Conservation (phyloP, 2,329 filamentous ascomycete genomes). For the Xylaria sp. region DNA sequence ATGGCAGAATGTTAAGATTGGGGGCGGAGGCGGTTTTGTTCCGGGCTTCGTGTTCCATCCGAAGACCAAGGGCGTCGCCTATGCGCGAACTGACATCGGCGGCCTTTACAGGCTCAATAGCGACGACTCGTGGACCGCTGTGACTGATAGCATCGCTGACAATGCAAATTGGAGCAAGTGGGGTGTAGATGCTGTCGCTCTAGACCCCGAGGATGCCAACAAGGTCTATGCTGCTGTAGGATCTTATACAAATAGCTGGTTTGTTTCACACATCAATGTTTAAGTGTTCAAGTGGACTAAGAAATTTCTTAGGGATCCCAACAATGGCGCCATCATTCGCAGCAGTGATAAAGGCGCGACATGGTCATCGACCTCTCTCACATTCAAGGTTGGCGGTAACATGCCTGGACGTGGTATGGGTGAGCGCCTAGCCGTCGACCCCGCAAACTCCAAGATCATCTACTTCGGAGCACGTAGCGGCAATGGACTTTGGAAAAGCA, state of each 20-base stretch:
- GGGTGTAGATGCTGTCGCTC: conserved; percentile 62
- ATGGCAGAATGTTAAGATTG: conserved; percentile 58
- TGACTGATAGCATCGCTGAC: conserved; percentile 55
- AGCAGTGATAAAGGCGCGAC: conserved; percentile 60
- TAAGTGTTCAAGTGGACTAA: neutral
- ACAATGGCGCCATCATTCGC: conserved; percentile 58
- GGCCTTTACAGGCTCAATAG: conserved; percentile 60
- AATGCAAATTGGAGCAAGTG: conserved; percentile 58
- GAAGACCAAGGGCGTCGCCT: conserved; percentile 55
- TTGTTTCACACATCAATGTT: conserved; percentile 13
- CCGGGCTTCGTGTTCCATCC: conserved; percentile 64
- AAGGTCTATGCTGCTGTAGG: conserved; percentile 61
- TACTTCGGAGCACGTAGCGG: conserved; percentile 65
- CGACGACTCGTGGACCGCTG: conserved; percentile 60
- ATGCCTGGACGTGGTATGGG: conserved; percentile 66
- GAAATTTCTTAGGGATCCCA: conserved; percentile 52
- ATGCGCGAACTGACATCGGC: conserved; percentile 63
- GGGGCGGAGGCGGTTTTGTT: conserved; percentile 63
- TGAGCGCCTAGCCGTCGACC: conserved; percentile 63
- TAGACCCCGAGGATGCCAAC: conserved; percentile 58
- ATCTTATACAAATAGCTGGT: conserved; percentile 65
- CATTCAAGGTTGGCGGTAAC: conserved; percentile 67
- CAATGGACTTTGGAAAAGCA: conserved; percentile 64
- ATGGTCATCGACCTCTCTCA: conserved; percentile 54
- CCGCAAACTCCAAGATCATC: conserved; percentile 60